Evolutionary conservation across 495 filamentous ascomycete species (phyloP).

Genomic region (Parathielavia appendiculata): DNA sequence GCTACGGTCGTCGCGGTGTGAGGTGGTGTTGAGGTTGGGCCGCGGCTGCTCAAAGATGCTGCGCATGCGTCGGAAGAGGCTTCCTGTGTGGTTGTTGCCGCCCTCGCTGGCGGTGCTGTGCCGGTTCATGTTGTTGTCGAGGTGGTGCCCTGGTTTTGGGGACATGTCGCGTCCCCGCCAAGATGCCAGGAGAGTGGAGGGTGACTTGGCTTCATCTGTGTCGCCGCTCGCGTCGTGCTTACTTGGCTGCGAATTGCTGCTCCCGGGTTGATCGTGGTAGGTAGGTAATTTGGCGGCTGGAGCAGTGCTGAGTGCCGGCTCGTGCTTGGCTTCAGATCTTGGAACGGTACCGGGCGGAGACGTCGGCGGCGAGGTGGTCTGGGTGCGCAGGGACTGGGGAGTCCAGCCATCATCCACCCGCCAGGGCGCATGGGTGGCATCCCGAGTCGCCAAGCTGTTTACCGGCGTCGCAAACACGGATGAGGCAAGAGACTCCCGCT

Average conservation of each 20-base stretch:
- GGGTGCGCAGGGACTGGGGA: conserved; percentile 24
- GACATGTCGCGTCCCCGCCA: background rate
- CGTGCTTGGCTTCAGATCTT: background rate
- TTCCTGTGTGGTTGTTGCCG: background rate
- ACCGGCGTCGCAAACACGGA: conserved; percentile 11
- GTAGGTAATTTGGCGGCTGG: background rate
- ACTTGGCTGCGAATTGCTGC: background rate
- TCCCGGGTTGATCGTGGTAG: background rate
- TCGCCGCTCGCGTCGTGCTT: background rate
- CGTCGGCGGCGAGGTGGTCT: conserved; percentile 18
- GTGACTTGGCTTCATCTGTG: background rate
- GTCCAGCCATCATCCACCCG: conserved; percentile 12
- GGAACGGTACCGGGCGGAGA: conserved; percentile 13
- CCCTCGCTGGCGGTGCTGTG: conserved; percentile 1
- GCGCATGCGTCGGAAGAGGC: conserved; percentile 34
- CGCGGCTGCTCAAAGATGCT: conserved; percentile 31
- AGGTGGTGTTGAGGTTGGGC: background rate
- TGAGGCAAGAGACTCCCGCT: background rate
- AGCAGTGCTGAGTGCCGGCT: conserved; percentile 8
- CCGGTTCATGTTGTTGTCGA: background rate
- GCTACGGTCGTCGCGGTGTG: background rate
- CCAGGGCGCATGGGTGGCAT: conserved; percentile 7
- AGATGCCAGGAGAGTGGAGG: background rate
- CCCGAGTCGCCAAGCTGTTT: background rate
- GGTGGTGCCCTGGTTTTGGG: background rate